Conservation (phyloP, 129 eudicot genomes). For the Gnaphalium uliginosum region DNA sequence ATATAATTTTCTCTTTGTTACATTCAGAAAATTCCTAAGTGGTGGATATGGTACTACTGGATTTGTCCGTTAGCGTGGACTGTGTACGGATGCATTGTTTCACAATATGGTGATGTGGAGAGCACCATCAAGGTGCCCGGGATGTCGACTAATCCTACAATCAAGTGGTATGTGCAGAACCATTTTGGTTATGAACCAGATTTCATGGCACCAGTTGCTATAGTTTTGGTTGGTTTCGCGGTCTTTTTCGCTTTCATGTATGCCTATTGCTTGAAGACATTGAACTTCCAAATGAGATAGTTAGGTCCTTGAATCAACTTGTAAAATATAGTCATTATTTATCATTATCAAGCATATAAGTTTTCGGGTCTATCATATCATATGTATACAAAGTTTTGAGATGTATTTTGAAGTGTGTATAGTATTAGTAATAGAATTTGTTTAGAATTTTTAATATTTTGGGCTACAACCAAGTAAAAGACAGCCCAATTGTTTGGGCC, state of each 20-base stretch:
- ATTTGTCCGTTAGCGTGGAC: conserved; percentile 72
- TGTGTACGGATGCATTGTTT: conserved; percentile 52
- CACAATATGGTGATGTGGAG: conserved; percentile 58
- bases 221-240: conserved; percentile 49
- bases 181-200: conserved; percentile 49
- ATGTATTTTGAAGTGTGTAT: background rate
- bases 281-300: conserved; percentile 63
- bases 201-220: conserved; percentile 58
- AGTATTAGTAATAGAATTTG: background rate
- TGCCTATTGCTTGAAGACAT: conserved; percentile 40
- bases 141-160: conserved; percentile 19
- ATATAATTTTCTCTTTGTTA: background rate
- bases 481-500: no score
- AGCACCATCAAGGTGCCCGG: conserved; percentile 49
- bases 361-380: background rate
- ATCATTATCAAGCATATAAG: background rate
- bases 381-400: background rate
- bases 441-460: background rate
- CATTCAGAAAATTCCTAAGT: conserved; percentile 55
- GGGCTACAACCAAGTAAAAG: background rate
- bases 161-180: conserved; percentile 38
- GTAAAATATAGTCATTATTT: background rate
- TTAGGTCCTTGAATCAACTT: background rate
- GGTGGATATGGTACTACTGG: conserved; percentile 79
- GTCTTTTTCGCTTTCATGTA: conserved; percentile 53